Conservation (phyloP, 2,329 filamentous ascomycete genomes). For the Penicillium expansum region DNA sequence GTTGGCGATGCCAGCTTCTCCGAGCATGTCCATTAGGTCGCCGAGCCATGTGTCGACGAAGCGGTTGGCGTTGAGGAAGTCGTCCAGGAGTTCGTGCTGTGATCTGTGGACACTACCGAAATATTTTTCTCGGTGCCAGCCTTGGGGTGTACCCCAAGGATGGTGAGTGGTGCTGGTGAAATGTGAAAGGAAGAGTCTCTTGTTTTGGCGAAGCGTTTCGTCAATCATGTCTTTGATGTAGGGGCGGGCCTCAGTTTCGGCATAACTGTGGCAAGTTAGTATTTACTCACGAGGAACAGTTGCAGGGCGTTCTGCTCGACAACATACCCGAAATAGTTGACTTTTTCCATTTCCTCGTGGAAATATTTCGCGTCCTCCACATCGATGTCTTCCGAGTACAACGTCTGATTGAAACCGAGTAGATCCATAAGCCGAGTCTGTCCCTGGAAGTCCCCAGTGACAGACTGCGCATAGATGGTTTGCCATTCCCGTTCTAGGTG, state of each 20-base stretch:
- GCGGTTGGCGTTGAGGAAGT: conserved; percentile 22
- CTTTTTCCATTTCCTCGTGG: conserved; percentile 28
- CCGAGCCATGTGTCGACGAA: conserved; percentile 15
- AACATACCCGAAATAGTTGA: conserved; percentile 47
- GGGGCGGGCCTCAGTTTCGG: conserved; percentile 41
- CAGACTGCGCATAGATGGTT: conserved; percentile 30
- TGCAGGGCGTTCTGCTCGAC: background rate
- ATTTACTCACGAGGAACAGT: background rate
- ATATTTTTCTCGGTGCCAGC: conserved; percentile 2
- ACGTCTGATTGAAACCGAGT: conserved; percentile 35
- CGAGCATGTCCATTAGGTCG: conserved; percentile 14
- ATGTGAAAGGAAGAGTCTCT: conserved; percentile 32
- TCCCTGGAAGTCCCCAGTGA: conserved; percentile 29
- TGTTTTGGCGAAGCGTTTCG: conserved; percentile 26
- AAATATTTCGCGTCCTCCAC: conserved; percentile 32
- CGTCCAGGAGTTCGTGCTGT: conserved; percentile 16
- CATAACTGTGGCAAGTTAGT: conserved; percentile 22
- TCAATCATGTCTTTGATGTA: conserved; percentile 38
- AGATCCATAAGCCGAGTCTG: conserved; percentile 29
- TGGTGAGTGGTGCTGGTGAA: conserved; percentile 42
- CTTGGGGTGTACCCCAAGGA: conserved; percentile 35
- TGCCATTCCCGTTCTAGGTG: conserved; percentile 28
- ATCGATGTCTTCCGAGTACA: conserved; percentile 31
- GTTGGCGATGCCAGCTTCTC: conserved; percentile 21
- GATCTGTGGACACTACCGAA: background rate